Evolutionary conservation across 768 basidiomycete species (phyloP).

Genomic region (Amanita phalloides): DNA sequence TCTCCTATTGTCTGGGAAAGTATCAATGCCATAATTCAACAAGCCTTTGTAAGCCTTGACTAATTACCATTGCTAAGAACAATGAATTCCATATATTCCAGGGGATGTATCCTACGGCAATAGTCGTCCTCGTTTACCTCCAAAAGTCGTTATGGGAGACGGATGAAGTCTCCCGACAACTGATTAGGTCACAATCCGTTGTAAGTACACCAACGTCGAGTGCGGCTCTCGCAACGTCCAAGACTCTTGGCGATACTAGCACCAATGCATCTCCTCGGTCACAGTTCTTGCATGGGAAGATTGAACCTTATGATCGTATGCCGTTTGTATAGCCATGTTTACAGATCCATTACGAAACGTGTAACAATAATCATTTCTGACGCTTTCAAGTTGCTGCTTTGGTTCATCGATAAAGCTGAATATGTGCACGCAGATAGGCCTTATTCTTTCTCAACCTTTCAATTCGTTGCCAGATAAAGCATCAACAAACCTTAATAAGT

Average conservation of each 20-base stretch:
- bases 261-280: background rate
- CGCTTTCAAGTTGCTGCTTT: too few species aligned
- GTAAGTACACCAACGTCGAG: background rate
- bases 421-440: too few species aligned
- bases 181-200: background rate
- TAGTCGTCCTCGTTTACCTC: conserved; percentile 1
- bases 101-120: conserved; percentile 3
- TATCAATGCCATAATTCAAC: conserved; percentile 19
- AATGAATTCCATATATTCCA: background rate
- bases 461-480: too few species aligned
- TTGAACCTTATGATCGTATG: too few species aligned
- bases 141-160: conserved; percentile 4
- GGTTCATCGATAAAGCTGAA: too few species aligned
- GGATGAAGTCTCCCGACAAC: background rate
- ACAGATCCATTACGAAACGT: too few species aligned
- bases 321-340: too few species aligned
- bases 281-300: background rate
- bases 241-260: background rate
- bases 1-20: conserved; percentile 15
- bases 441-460: too few species aligned
- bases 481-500: too few species aligned
- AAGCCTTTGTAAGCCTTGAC: conserved; percentile 13
- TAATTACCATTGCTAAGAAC: background rate
- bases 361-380: too few species aligned
- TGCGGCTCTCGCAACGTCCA: background rate